Base-by-base conservation (phyloP, 2,329 filamentous ascomycete species). In the Aspergillus neoniger region DNA sequence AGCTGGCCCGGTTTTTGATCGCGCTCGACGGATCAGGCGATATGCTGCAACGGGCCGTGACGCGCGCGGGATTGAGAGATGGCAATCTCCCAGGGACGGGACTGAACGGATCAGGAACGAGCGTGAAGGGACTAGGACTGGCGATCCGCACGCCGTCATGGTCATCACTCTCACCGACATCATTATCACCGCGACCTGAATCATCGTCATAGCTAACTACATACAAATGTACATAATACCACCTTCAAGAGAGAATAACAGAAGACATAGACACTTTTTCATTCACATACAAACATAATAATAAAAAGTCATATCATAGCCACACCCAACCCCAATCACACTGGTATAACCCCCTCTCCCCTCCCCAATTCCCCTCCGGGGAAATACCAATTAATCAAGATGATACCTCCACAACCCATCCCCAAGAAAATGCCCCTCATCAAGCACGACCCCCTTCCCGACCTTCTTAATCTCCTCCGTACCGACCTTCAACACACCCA, bases 391-490 rank as follows among this genome's bases (percentile, higher is more conserved):
- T 80, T 77, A 86, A 76, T 83, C 82, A 69, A 86, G 74, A 63
- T 79, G 77, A 74, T 96, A 74, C 69, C 84, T 91, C 95, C 95
- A 99, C 69, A 99, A 80, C 17, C 94, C 95, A 81, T 99, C 95
- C 0, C 95, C 95, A 57, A 98, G 76, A 80, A 89, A 98, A 83
- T 99, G 95, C 32, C 91, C 91, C 63, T 92, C 90, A 81, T 98
- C 94, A 67, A 98, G 91, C 15, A 93, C 95, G 5, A 93, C 91
- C 0, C 95, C 95, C 81, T 98, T 98, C 67, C 92, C 92, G 80
- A 94, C 94, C 67, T 87, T 88, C 85, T 95, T 96, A 75, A 96
- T 93, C 78, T 97, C 92, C 77, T 89, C 88, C 0, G 95, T 97
- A 3, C 92, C 90, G 72, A 89, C 87, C 70, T 91, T 92, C 74